Evolutionary conservation across 2,329 filamentous ascomycete species (phyloP).

Genomic region (Saccharata proteae): DNA sequence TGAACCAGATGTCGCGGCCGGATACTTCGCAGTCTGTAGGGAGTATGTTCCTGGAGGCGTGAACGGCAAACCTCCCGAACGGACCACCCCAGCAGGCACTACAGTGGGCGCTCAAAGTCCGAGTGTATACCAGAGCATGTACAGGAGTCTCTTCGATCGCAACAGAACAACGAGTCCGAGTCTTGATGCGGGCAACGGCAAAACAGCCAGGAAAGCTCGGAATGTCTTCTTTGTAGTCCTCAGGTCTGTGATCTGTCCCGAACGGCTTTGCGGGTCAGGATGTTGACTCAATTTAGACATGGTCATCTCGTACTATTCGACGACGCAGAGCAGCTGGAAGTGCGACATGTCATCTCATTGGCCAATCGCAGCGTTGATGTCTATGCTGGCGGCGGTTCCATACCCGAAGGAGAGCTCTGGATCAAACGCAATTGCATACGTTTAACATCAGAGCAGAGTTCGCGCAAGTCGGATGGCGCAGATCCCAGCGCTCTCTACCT

Average conservation of each 20-base stretch:
- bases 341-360: slow-evolving; percentile 88
- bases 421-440: slow-evolving; percentile 89
- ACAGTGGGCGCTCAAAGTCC: slow-evolving; percentile 70
- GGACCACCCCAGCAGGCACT: slow-evolving; percentile 66
- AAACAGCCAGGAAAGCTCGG: slow-evolving; percentile 47
- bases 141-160: slow-evolving; percentile 86
- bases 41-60: slow-evolving; percentile 87
- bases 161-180: slow-evolving; percentile 44
- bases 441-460: slow-evolving; percentile 52
- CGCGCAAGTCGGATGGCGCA: slow-evolving; percentile 37
- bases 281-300: slow-evolving; percentile 44
- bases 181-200: slow-evolving; percentile 40
- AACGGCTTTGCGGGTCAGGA: slow-evolving; percentile 4
- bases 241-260: slow-evolving; percentile 42
- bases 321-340: slow-evolving; percentile 86
- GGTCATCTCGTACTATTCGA: slow-evolving; percentile 97
- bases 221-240: slow-evolving; percentile 92
- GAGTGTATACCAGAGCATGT: slow-evolving; percentile 97
- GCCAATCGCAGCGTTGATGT: slow-evolving; percentile 77
- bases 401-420: slow-evolving; percentile 86
- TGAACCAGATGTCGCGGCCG: slow-evolving; percentile 69
- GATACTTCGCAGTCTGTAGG: slow-evolving; percentile 89
- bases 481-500: slow-evolving; percentile 81
- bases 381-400: slow-evolving; percentile 64
- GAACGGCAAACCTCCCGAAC: slow-evolving; percentile 84